These are phyloP conservation scores for Hippophae rhamnoides DNA, from an alignment of 306 rosid species.

Conservation along the genomic window DNA sequence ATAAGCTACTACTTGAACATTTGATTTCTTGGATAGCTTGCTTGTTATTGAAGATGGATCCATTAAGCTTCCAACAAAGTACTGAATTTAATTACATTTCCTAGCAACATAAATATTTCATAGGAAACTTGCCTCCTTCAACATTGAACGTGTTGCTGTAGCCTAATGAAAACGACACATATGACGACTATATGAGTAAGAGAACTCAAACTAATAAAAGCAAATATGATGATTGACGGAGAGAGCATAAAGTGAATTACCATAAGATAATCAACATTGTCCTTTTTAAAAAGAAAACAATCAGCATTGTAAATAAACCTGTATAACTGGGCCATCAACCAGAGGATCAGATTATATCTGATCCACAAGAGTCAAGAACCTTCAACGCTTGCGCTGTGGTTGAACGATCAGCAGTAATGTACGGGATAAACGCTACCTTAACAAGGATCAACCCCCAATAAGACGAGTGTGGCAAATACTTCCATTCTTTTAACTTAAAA, in stretches of 20 bases:
- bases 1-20: not conserved
- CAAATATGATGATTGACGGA: not conserved
- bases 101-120: slow-evolving; percentile 8
- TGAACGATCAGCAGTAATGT: slow-evolving; percentile 82
- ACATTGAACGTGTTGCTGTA: slow-evolving; percentile 82
- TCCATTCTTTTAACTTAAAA: no score
- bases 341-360: slow-evolving; percentile 94
- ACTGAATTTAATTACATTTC: slow-evolving; percentile 3
- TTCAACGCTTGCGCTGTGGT: slow-evolving; percentile 85
- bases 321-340: slow-evolving; percentile 98
- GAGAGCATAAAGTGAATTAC: not conserved
- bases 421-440: slow-evolving; percentile 83
- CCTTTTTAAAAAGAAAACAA: not conserved
- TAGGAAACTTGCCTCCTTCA: slow-evolving; percentile 62
- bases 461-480: slow-evolving; percentile 6
- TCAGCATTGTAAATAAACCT: slow-evolving; percentile 38
- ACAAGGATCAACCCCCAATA: slow-evolving; percentile 16
- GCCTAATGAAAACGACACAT: slow-evolving; percentile 42
- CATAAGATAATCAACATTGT: not conserved
- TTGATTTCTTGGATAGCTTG: not conserved
- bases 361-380: slow-evolving; percentile 73
- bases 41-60: not conserved
- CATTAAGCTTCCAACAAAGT: not conserved
- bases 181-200: slow-evolving; percentile 10
- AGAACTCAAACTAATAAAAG: slow-evolving; percentile 4